Evolutionary conservation across 805 yeast species (phyloP), one percentile per base, ranked within the genome.

Genomic region (Candida gorgasii): DNA sequence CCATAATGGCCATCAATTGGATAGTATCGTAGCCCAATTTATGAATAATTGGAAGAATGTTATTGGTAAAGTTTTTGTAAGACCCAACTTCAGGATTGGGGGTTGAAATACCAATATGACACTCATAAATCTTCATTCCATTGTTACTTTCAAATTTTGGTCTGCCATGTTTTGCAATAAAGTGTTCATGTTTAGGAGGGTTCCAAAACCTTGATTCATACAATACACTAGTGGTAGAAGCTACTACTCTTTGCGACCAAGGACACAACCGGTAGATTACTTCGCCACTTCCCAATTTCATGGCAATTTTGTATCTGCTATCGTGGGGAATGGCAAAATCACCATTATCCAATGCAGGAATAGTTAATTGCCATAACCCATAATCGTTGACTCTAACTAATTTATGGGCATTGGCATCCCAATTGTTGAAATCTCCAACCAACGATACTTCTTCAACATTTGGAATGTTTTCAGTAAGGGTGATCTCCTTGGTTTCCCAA

Each of bases 1-100:
- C 99, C 99, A 92, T 92, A 33, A 92, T 78, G 0, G 99, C 97
- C 99, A 92, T 92, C 58, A 92, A 73, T 66, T 92, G 99, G 54
- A 92, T 85, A 4, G 96, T 82, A 62, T 93, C 89, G 63, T 92
- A 92, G 27, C 97, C 97, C 46, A 90, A 73, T 48, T 84, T 79
- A 52, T 80, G 81, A 52, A 92, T 87, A 34, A 84, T 74, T n/a
- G 98, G 98, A 48, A 92, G 75, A 9, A 89, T 74, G 50, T 86
- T 82, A 34, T 69, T 52, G 11, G 96, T 85, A 62, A 92, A 92
- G 61, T 92, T 95, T 50, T 78, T 81, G 64, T 92, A 92, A 9
- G 92, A 65, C 2, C 96, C 96, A 40, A 93, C 69, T 44, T 79
- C 79, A 24, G 93, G 90, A 44, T 92, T 93, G 1, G 96, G 90